Evolutionary conservation across 768 basidiomycete genomes (phyloP).

Genomic region (Xerocomus spinulosus): DNA sequence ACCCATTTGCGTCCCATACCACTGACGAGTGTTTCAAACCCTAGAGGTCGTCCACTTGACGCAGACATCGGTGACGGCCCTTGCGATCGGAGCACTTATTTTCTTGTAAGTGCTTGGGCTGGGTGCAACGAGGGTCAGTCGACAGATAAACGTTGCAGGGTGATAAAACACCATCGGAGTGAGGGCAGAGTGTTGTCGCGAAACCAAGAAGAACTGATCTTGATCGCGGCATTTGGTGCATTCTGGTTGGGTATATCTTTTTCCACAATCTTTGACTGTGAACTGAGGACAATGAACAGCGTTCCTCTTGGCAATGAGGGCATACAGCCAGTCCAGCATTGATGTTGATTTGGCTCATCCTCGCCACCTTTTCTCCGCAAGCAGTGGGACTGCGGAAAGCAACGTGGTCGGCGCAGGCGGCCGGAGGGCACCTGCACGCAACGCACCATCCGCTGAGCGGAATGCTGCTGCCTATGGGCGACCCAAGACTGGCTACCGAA

Average conservation of each 20-base stretch:
- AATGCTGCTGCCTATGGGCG: constrained; percentile 29
- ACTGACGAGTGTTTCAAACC: constrained; percentile 10
- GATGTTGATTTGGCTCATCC: constrained; percentile 30
- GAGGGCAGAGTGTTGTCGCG: constrained; percentile 57
- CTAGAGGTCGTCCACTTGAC: constrained; percentile 61
- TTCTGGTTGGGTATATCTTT: constrained; percentile 67
- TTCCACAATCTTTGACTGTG: background rate
- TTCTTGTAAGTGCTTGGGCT: constrained; percentile 48
- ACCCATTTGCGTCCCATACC: constrained; percentile 2
- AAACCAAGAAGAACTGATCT: constrained; percentile 66
- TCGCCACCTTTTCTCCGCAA: constrained; percentile 30
- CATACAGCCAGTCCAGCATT: constrained; percentile 30
- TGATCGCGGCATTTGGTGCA: constrained; percentile 68
- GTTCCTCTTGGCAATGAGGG: constrained; percentile 40
- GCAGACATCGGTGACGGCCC: constrained; percentile 68
- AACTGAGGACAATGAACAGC: constrained; percentile 27
- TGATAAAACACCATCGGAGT: constrained; percentile 61
- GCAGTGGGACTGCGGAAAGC: constrained; percentile 32
- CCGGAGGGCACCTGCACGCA: constrained; percentile 20
- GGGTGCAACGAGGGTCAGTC: background rate
- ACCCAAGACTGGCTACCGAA: constrained; percentile 30
- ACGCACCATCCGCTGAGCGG: constrained; percentile 25
- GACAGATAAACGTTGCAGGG: constrained; percentile 35
- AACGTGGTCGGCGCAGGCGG: constrained; percentile 32
- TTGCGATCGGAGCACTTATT: constrained; percentile 62